These are phyloP conservation scores for Chlorella vulgaris DNA, from an alignment of 139 green algal genomes.

Conservation along the genomic window DNA sequence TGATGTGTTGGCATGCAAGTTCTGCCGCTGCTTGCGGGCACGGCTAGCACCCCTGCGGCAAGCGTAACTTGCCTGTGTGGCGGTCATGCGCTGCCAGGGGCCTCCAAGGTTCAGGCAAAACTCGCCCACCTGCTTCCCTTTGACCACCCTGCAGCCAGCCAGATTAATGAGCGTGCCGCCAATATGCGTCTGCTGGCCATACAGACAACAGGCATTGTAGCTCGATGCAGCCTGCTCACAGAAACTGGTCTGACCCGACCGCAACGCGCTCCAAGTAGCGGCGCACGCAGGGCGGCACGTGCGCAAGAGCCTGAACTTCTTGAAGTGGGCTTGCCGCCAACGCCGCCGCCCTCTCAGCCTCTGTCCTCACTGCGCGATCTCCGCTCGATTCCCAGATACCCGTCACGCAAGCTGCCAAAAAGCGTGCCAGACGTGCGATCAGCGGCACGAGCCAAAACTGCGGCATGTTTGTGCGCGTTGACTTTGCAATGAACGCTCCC, in stretches of 20 bases:
- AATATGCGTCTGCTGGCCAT: too few relatives aligned
- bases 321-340: not conserved
- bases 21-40: not conserved
- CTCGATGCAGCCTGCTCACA: too few relatives aligned
- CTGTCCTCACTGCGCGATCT: not conserved
- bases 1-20: not conserved
- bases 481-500: too few relatives aligned
- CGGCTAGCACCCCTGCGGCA: not conserved
- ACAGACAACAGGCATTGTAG: too few relatives aligned
- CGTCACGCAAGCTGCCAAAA: not conserved
- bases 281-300: not conserved
- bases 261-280: not conserved
- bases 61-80: not conserved
- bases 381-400: not conserved
- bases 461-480: not conserved
- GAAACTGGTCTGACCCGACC: too few relatives aligned
- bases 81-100: slow-evolving; percentile 8
- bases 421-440: not conserved
- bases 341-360: not conserved
- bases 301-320: not conserved
- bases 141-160: not conserved
- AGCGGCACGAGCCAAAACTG: not conserved
- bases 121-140: not conserved
- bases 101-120: not conserved
- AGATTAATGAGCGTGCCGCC: too few relatives aligned